These are phyloP conservation scores for Dictyostelium citrinum DNA, from an alignment of 78 protist genomes.

Conservation along the genomic window DNA sequence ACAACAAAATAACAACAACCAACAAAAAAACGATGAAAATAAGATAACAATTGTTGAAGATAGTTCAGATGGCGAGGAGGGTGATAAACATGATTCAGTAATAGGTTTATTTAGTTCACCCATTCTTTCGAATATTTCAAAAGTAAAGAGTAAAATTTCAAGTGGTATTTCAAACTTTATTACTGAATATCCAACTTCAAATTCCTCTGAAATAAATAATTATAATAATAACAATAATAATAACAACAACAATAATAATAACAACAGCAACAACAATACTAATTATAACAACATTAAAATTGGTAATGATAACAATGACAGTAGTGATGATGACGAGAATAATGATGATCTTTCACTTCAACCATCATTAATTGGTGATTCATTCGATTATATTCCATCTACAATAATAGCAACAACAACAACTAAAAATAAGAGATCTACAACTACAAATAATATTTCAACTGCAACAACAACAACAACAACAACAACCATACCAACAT, in stretches of 20 bases:
- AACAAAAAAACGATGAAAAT: background rate
- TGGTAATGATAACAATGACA: background rate
- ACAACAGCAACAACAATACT: background rate
- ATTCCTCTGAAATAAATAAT: background rate
- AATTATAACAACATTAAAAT: background rate
- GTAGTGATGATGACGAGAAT: background rate
- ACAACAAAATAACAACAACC: background rate
- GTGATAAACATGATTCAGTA: background rate
- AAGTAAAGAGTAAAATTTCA: conserved; percentile 7
- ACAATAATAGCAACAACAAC: background rate
- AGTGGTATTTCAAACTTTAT: background rate
- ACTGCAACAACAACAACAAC: background rate
- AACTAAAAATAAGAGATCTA: background rate
- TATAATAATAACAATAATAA: background rate
- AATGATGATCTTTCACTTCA: background rate
- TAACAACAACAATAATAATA: background rate
- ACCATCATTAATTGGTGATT: background rate
- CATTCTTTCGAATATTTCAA: background rate
- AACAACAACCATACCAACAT: background rate
- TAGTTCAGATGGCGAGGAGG: background rate
- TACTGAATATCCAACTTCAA: conserved; percentile 9
- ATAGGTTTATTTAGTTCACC: background rate
- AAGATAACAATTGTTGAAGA: background rate
- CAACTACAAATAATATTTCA: background rate
- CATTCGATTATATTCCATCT: background rate